Base-by-base conservation (phyloP, 192 early-diverging fungal species). In the Phycomyces nitens region DNA sequence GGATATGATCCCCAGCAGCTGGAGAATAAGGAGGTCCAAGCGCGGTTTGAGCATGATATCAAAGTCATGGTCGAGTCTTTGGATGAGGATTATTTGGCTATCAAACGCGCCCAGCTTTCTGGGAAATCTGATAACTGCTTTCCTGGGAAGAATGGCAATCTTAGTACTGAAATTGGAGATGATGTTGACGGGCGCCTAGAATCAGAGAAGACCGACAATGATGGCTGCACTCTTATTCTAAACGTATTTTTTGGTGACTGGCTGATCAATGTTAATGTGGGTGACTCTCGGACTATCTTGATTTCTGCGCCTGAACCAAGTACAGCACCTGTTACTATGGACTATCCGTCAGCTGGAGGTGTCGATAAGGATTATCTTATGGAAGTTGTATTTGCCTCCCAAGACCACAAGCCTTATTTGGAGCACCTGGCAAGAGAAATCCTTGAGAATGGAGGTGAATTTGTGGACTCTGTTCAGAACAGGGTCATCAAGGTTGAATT, bases 391-490 rank as follows among this genome's bases (percentile, higher is more conserved):
- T 81, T 81, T 44, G 71, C 74, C 3, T 78, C 77, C 18, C 79
- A 85, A 44, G 83, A 85, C 39, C 83, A 85, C 60, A 85, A 82
- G 14, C 83, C 83, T 6, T 80, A 77, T 2, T 56, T 85, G 9
- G 83, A 85, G 54, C 77, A 80, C 52, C 75, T 85, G 1, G 83
- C 79, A 9, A 68, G 75, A 23, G 69, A 78, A 43, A 82, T 85
- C 41, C 70, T 79, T 26, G 79, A 77, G 5, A 85, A 82, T 53
- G 83, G 83, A 26, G 83, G 83, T 34, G 79, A 81, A 55, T 85
- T 85, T 75, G 78, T 85, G 14, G 81, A 82, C 49, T 76, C 77
- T 47, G 77, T 81, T 0, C 79, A 82, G 58, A 82, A 85, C 58
- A 58, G 74, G 2, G 57, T 80, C 7, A 85, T 82, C 50, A 72